Conservation (phyloP, 2,329 filamentous ascomycete species). For the Laburnicola sp. region DNA sequence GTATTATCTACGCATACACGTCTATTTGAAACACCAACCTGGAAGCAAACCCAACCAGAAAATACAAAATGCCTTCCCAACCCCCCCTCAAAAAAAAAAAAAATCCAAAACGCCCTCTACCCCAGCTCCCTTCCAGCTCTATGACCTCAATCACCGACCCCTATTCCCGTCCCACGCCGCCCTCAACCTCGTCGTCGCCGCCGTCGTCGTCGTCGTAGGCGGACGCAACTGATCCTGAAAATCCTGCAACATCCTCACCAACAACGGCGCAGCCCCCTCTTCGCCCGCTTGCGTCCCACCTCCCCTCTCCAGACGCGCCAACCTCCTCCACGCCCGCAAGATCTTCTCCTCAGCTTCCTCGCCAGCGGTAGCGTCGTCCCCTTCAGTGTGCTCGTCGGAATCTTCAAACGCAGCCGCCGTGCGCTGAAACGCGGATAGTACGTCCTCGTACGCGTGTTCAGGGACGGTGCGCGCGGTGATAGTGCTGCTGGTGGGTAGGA, state of each 20-base stretch:
- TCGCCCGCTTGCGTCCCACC: not conserved
- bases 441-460: slow-evolving; percentile 84
- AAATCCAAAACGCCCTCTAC: too few relatives aligned
- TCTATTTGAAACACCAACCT: too few relatives aligned
- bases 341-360: slow-evolving; percentile 3
- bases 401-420: slow-evolving; percentile 35
- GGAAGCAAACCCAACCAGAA: too few relatives aligned
- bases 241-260: slow-evolving; percentile 9
- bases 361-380: slow-evolving; percentile 5
- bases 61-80: too few relatives aligned
- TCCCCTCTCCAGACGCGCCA: not conserved
- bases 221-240: not conserved
- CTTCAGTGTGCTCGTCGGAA: slow-evolving; percentile 5
- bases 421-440: slow-evolving; percentile 58
- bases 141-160: too few relatives aligned
- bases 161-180: too few relatives aligned
- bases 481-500: slow-evolving; percentile 85
- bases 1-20: too few relatives aligned
- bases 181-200: too few relatives aligned
- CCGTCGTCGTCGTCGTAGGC: too few relatives aligned
- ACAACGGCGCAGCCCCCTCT: not conserved
- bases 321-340: not conserved
- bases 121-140: too few relatives aligned
- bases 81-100: too few relatives aligned
- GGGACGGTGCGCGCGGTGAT: slow-evolving; percentile 82